phyloP scores from a whole-genome alignment of 2,329 filamentous ascomycete species.

The Colletotrichum paranaense region DNA sequence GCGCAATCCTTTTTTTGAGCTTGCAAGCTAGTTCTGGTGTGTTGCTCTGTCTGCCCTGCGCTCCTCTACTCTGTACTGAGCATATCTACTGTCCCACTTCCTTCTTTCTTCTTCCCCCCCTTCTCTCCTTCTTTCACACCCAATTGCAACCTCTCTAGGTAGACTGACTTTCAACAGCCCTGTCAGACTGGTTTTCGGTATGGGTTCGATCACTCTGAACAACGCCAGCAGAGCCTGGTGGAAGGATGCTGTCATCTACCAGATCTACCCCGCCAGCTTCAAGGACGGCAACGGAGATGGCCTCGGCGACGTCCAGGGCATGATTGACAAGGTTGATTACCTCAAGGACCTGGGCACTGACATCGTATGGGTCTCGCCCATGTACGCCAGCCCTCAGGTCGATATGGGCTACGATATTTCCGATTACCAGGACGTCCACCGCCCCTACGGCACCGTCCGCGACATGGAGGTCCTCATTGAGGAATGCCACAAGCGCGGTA shows the following conservation, averaged over 20 bases:
- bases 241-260: conserved; percentile 68
- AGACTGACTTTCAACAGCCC: neutral
- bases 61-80: neutral
- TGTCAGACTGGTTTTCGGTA: neutral
- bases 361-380: conserved; percentile 75
- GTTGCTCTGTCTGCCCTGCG: neutral
- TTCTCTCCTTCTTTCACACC: neutral
- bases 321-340: conserved; percentile 71
- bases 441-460: conserved; percentile 73
- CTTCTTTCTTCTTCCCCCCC: neutral
- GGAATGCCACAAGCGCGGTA: conserved; percentile 69
- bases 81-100: neutral
- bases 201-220: conserved; percentile 29
- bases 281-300: conserved; percentile 69
- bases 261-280: conserved; percentile 70
- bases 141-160: neutral
- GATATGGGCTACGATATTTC: conserved; percentile 80
- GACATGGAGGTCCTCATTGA: conserved; percentile 73
- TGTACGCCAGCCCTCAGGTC: conserved; percentile 72
- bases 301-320: conserved; percentile 71
- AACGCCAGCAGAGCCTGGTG: conserved; percentile 54
- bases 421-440: conserved; percentile 74
- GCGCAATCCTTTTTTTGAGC: neutral
- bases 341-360: conserved; percentile 70
- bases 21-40: neutral